Percentiles rank a stretch among this genome's conserved stretches.
These are phyloP conservation scores for Coniochaeta prunicola DNA, from an alignment of 2,329 filamentous ascomycete species.

Conservation along the genomic window DNA sequence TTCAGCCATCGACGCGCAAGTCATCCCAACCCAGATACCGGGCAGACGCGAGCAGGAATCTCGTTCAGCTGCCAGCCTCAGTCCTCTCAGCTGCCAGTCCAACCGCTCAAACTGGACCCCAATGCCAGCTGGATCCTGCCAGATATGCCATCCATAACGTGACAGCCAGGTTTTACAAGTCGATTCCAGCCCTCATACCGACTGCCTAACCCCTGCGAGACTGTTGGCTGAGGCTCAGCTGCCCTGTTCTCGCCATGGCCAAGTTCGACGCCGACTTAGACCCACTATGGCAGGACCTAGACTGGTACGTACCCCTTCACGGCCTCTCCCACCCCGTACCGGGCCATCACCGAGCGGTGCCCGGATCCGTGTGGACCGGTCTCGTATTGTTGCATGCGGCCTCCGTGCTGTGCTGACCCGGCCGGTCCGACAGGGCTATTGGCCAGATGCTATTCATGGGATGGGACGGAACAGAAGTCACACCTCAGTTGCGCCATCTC, in stretches of 20 bases:
- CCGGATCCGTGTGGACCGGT: background rate
- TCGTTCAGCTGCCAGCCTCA: background rate
- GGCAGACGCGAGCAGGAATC: constrained; percentile 2
- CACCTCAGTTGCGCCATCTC: constrained; percentile 71
- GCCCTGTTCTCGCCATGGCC: constrained; percentile 19
- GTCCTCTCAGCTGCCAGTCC: background rate
- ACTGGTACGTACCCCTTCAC: constrained; percentile 51
- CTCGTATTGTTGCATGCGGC: background rate
- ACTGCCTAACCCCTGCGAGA: background rate
- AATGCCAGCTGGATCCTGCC: background rate
- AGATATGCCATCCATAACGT: constrained; percentile 7
- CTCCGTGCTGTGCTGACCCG: constrained; percentile 18
- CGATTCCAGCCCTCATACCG: background rate
- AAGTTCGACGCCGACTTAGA: constrained; percentile 42
- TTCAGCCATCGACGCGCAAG: background rate
- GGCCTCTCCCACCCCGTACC: background rate
- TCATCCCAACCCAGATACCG: constrained; percentile 6
- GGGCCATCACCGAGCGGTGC: background rate
- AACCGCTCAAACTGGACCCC: background rate
- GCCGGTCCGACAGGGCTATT: constrained; percentile 48
- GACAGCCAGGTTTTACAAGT: constrained; percentile 3
- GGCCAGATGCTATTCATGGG: constrained; percentile 77
- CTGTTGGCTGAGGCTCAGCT: background rate
- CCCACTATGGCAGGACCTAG: constrained; percentile 67
- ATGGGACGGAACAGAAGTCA: constrained; percentile 79